phyloP scores from a whole-genome alignment of 2,329 filamentous ascomycete species.

The Alternaria sp. region DNA sequence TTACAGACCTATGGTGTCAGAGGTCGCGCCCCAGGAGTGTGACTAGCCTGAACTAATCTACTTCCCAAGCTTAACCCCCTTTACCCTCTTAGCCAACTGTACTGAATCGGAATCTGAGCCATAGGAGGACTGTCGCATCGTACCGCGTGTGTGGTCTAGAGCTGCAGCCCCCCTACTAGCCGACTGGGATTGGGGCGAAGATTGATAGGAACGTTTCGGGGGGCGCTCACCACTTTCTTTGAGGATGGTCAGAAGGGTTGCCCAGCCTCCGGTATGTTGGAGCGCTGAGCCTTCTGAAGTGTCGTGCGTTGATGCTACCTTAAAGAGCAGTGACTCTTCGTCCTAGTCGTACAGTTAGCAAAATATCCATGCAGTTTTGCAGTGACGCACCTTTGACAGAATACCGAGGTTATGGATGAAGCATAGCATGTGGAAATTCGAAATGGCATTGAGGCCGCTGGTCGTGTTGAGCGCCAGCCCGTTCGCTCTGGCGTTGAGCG shows the following conservation, averaged over 20 bases:
- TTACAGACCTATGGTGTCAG: conserved; percentile 26
- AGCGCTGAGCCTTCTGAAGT: conserved; percentile 81
- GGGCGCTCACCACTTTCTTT: conserved; percentile 96
- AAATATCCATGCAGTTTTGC: background rate
- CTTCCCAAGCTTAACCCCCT: conserved; percentile 62
- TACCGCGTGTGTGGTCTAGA: conserved; percentile 21
- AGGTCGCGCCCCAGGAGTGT: conserved; percentile 22
- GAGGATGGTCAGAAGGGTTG: conserved; percentile 89
- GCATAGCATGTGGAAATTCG: conserved; percentile 93
- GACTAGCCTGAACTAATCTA: conserved; percentile 22
- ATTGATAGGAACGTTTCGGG: conserved; percentile 68
- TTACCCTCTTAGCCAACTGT: conserved; percentile 69
- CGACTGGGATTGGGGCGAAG: conserved; percentile 36
- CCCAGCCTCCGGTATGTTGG: conserved; percentile 88
- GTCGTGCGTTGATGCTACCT: conserved; percentile 81
- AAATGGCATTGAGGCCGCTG: conserved; percentile 72
- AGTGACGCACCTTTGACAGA: conserved; percentile 75
- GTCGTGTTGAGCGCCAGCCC: conserved; percentile 62
- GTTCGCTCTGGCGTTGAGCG: conserved; percentile 67
- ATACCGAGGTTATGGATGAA: conserved; percentile 83
- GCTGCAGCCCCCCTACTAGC: conserved; percentile 50
- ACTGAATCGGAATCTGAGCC: conserved; percentile 60
- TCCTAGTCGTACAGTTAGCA: conserved; percentile 64
- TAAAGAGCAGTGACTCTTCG: conserved; percentile 84
- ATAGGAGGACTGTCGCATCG: conserved; percentile 34